These are phyloP conservation scores for Phalaenopsis hybrid DNA, from an alignment of 116 monocot species.

Conservation along the genomic window DNA sequence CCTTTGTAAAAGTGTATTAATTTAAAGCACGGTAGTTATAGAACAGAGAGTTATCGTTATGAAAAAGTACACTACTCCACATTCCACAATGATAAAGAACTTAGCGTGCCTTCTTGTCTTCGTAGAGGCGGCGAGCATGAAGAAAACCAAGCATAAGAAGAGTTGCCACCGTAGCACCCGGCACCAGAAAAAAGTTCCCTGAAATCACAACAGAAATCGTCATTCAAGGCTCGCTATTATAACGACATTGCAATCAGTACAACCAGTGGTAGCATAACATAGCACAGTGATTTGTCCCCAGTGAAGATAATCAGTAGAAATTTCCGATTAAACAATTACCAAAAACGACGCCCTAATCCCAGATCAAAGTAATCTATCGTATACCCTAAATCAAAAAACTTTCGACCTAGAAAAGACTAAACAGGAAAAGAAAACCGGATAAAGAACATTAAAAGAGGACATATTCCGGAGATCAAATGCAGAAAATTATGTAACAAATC, in stretches of 20 bases:
- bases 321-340: not conserved
- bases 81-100: not conserved
- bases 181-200: slow-evolving; percentile 60
- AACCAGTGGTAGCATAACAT: not conserved
- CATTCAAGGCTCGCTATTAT: not conserved
- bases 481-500: not conserved
- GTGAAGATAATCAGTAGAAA: not conserved
- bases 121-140: slow-evolving; percentile 79
- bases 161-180: slow-evolving; percentile 82
- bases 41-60: not conserved
- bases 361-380: not conserved
- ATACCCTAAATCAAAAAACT: not conserved
- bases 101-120: slow-evolving; percentile 68
- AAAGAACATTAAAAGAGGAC: not conserved
- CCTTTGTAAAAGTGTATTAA: not conserved
- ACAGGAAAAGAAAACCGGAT: not conserved
- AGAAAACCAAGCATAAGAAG: slow-evolving; percentile 86
- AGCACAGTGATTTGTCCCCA: not conserved
- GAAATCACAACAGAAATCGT: slow-evolving; percentile 4
- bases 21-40: not conserved
- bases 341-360: not conserved
- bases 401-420: not conserved
- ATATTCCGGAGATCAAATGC: not conserved
- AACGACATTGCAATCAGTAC: not conserved
- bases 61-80: not conserved